Base-by-base conservation (phyloP, 106 monocot genomes). In the Ottelia alismoides region DNA sequence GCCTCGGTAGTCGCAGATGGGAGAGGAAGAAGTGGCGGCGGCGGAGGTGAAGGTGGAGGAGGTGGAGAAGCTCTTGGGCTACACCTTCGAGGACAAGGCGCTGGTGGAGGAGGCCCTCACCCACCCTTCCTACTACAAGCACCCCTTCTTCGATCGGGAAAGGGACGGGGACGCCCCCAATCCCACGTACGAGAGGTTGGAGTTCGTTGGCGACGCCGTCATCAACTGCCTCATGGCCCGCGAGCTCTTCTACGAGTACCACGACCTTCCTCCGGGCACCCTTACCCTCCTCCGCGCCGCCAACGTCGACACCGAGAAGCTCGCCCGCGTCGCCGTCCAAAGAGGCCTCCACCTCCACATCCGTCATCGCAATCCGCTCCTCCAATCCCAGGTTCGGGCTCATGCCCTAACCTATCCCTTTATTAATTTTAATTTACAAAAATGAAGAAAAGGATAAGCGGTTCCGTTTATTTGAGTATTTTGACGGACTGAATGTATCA, bases 261-360 rank as follows among this genome's bases (percentile, higher is more conserved):
- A 40, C 1, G 52, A 53, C 22, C 58, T 67, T 18, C 26, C 53
- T 18, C 82, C 75, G 1, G 75, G 84, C 1, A 47, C 19, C 1
- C 67, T 85, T 21, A 73, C 79, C 5, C 45, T 45, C 7, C 75
- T 85, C 31, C 75, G 79, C 25, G 69, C 76, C 3, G 84, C 70
- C 56, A 85, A 79, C 55, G 72, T 85, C 5, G 68, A 74, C 47
- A 85, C 65, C 19, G 79, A 85, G 66, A 85, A 67, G 45, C 79
- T 85, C 26, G 69, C 79, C 1, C 74, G 84, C 30, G 62, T 62
- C 44, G 75, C 76, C 16, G 59, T 79, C 9, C 9, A 0, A 3
- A 21, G 22, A 17, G 63, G 63, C 20, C 70, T 85, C 11, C 46
- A 78, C 47, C 56, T 17, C 0, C 73, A 28, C 30, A 23, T 85